Conservation (phyloP, 345 rosid species). For the Citrus glauca region DNA sequence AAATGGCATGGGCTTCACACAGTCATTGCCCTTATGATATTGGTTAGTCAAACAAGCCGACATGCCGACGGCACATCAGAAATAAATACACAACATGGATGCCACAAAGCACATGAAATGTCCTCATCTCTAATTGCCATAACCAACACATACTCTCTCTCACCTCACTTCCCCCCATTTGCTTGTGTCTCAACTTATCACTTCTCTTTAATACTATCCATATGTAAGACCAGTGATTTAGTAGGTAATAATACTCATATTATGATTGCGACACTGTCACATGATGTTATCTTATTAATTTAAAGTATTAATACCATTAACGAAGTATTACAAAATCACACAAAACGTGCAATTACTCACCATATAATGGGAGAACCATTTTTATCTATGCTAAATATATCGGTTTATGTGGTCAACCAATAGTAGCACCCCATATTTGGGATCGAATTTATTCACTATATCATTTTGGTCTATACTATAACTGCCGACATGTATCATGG, state of each 20-base stretch:
- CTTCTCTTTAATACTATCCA: background rate
- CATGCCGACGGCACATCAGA: background rate
- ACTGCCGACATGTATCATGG: slow-evolving; percentile 17
- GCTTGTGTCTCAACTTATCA: background rate
- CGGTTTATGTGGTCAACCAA: too few species aligned
- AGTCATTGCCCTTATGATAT: background rate
- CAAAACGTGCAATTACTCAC: too few species aligned
- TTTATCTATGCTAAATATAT: too few species aligned
- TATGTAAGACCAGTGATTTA: too few species aligned
- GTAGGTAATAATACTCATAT: too few species aligned
- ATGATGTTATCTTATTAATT: too few species aligned
- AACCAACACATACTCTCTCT: background rate
- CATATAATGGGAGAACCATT: too few species aligned
- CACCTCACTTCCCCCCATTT: background rate
- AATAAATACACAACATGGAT: background rate
- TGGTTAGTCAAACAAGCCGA: background rate
- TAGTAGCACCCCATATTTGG: too few species aligned
- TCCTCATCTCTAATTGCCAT: background rate
- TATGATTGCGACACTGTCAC: too few species aligned
- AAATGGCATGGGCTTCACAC: background rate
- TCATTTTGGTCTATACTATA: background rate
- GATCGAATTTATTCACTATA: too few species aligned
- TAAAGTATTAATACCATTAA: too few species aligned
- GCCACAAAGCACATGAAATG: slow-evolving; percentile 17
- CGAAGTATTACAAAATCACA: too few species aligned